Evolutionary conservation across 2,329 filamentous ascomycete genomes (phyloP).

Genomic region (Venturiaceae sp.): DNA sequence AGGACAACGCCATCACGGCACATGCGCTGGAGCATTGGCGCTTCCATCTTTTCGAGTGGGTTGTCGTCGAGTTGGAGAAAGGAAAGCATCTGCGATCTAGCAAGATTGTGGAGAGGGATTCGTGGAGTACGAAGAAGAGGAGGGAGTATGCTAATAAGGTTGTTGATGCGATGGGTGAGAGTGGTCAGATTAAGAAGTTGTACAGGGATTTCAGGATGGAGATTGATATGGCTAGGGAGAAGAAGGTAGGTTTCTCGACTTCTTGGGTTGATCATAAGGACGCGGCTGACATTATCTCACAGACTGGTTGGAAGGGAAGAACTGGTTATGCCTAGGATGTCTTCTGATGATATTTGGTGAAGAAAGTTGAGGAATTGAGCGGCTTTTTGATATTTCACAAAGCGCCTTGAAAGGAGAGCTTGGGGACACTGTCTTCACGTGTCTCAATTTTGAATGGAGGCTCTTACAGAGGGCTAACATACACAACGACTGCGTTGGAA

Average conservation of each 20-base stretch:
- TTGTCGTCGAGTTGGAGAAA: conserved; percentile 50
- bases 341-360: no score
- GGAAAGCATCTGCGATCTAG: conserved; percentile 48
- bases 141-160: conserved; percentile 53
- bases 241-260: conserved; percentile 19
- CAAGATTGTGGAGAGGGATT: conserved; percentile 51
- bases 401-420: no score
- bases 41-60: conserved; percentile 61
- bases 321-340: background rate
- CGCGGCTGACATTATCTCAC: background rate
- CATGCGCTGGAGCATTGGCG: conserved; percentile 71
- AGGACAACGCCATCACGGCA: conserved; percentile 56
- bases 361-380: no score
- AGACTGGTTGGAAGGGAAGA: background rate
- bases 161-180: conserved; percentile 52
- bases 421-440: no score
- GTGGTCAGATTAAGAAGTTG: conserved; percentile 49
- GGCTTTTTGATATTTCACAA: no score
- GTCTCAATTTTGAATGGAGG: no score
- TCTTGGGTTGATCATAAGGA: background rate
- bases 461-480: no score
- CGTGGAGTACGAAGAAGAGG: conserved; percentile 49
- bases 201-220: conserved; percentile 57
- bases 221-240: conserved; percentile 47
- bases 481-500: no score